A percentile compares a stretch with the other conserved stretches of the same genome.
These are phyloP conservation scores for Chaetothyriales sp. DNA, from an alignment of 2,329 filamentous ascomycete species.

Conservation along the genomic window DNA sequence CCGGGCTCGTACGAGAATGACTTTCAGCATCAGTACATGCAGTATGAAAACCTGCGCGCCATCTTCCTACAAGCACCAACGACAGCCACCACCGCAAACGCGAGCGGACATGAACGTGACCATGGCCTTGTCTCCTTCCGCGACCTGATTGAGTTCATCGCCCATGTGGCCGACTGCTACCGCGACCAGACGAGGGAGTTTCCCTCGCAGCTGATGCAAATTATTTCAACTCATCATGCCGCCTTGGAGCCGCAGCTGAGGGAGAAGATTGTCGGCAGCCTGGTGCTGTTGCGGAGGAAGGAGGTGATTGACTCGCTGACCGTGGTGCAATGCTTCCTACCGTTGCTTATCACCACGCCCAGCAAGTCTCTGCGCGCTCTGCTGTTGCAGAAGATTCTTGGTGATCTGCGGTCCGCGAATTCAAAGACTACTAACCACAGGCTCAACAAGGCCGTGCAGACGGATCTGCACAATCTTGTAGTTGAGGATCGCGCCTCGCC, in stretches of 20 bases:
- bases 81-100: slow-evolving; percentile 43
- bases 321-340: slow-evolving; percentile 84
- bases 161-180: slow-evolving; percentile 89
- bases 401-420: slow-evolving; percentile 79
- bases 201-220: slow-evolving; percentile 63
- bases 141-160: slow-evolving; percentile 84
- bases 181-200: slow-evolving; percentile 66
- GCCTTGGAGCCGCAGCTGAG: slow-evolving; percentile 70
- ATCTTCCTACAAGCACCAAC: slow-evolving; percentile 78
- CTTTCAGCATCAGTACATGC: slow-evolving; percentile 73
- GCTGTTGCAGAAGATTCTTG: slow-evolving; percentile 81
- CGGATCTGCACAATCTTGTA: slow-evolving; percentile 80
- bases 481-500: slow-evolving; percentile 71
- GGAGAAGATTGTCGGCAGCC: slow-evolving; percentile 85
- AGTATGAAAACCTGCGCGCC: slow-evolving; percentile 82
- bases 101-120: slow-evolving; percentile 24
- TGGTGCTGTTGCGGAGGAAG: slow-evolving; percentile 79
- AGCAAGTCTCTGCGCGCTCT: slow-evolving; percentile 78
- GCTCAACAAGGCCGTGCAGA: slow-evolving; percentile 85
- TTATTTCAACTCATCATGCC: slow-evolving; percentile 70
- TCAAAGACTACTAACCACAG: slow-evolving; percentile 79
- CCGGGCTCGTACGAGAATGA: slow-evolving; percentile 82
- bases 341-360: slow-evolving; percentile 78
- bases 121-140: slow-evolving; percentile 71
- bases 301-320: slow-evolving; percentile 76